These are phyloP conservation scores for Trichosanthes cucumerina DNA, from an alignment of 306 rosid species.

Conservation along the genomic window DNA sequence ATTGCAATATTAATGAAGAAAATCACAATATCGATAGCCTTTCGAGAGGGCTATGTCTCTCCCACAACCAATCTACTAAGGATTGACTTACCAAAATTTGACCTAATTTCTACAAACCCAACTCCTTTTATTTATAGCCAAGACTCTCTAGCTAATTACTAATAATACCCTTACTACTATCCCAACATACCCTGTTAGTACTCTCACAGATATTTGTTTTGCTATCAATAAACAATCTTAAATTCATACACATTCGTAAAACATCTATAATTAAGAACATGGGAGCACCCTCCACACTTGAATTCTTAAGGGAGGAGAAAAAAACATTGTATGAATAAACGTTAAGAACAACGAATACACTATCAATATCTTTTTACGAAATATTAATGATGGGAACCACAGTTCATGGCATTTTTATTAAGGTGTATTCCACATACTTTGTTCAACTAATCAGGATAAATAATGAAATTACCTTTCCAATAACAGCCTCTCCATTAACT, in stretches of 20 bases:
- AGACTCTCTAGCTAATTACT: no score
- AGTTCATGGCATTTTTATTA: neutral
- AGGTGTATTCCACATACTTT: neutral
- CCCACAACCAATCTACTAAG: no score
- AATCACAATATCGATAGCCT: no score
- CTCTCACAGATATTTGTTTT: no score
- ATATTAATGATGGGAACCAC: neutral
- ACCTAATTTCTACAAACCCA: no score
- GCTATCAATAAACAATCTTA: neutral
- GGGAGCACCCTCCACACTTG: neutral
- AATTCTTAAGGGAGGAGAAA: neutral
- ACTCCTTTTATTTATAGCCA: no score
- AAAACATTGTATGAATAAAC: neutral
- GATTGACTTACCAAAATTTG: no score
- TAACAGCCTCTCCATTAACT: slow-evolving; percentile 62
- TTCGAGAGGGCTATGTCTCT: no score
- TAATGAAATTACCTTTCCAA: slow-evolving; percentile 50
- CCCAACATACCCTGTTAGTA: no score
- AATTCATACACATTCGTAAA: no score
- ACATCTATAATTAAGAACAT: neutral
- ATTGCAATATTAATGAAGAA: no score
- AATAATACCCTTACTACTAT: no score
- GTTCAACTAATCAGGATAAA: neutral
- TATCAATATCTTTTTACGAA: neutral
- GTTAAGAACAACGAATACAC: neutral